phyloP scores from a whole-genome alignment of 2,329 filamentous ascomycete genomes.

The Calonectria leucothoes region DNA sequence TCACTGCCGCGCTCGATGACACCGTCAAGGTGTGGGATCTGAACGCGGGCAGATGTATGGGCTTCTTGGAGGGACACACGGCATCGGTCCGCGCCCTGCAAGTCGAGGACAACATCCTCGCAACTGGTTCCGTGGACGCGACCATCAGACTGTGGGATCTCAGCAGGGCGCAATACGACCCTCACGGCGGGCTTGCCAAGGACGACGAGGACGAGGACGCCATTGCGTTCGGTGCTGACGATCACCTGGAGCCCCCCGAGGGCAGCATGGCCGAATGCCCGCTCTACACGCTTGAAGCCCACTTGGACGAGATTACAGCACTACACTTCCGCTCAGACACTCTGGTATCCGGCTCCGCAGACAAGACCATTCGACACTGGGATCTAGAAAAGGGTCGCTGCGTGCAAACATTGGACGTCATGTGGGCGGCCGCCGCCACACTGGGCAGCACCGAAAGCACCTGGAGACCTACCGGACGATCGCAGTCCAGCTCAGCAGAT shows the following conservation, averaged over 20 bases:
- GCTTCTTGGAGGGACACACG: conserved; percentile 90
- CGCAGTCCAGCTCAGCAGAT: conserved; percentile 76
- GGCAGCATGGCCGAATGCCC: conserved; percentile 91
- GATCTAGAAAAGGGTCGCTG: conserved; percentile 97
- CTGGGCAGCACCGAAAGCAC: conserved; percentile 69
- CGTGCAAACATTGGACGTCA: conserved; percentile 95
- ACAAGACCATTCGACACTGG: conserved; percentile 98
- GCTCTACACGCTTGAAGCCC: conserved; percentile 87
- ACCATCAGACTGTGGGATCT: conserved; percentile 96
- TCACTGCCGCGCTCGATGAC: conserved; percentile 92
- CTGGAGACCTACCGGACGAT: conserved; percentile 80
- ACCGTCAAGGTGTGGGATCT: conserved; percentile 97
- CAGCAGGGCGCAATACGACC: conserved; percentile 86
- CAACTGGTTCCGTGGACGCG: conserved; percentile 94
- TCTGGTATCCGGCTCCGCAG: conserved; percentile 93
- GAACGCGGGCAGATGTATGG: conserved; percentile 92
- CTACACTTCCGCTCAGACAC: conserved; percentile 91
- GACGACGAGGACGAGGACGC: conserved; percentile 71
- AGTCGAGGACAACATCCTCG: conserved; percentile 94
- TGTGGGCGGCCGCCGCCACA: conserved; percentile 91
- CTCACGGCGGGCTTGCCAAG: conserved; percentile 71
- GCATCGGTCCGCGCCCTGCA: conserved; percentile 93
- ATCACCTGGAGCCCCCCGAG: conserved; percentile 76
- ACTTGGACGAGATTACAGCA: conserved; percentile 94
- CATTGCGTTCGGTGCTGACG: conserved; percentile 79